Base-by-base conservation (phyloP, 352 stramenopile genomes). In the Phytopythium cucurbitacearum region DNA sequence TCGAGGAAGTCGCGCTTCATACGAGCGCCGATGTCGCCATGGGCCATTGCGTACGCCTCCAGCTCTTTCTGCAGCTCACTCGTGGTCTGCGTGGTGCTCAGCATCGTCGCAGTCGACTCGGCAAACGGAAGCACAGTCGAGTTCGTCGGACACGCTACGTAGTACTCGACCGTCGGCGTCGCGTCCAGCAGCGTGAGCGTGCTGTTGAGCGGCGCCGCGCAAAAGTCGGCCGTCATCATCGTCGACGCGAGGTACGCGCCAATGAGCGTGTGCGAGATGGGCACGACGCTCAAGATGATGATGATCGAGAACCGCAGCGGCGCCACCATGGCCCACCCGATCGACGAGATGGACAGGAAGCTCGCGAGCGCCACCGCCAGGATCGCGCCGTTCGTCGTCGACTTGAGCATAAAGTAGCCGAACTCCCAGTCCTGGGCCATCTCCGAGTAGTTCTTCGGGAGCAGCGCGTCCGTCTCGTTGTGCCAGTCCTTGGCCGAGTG, bases 211-310 rank as follows among this genome's bases (percentile, higher is more conserved):
- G 83, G 83, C 1, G 77, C 78, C 16, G 76, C 78, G 41, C 83
- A 93, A 44, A 91, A 91, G 59, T 93, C 83, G 15, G 83, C 76
- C 37, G 80, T 88, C 71, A 91, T 73, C 57, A 93, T 86, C 36
- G 80, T 88, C 40, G 80, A 85, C 56, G 80, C 83, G 42, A 93
- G 48, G 50, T 91, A 93, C 8, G 85, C 75, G 13, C 83, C 83
- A 48, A 91, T 83, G 5, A 93, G 59, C 28, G 80, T 88, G 68
- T 93, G 80, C 1, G 83, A 91, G 34, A 90, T 80, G 2, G 83
- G 83, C 40, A 93, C 72, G 40, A 91, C 69, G 38, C 77, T 89
- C 43, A 93, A 43, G 33, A 90, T 78, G 7, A 93, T 56, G 4
- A 93, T 64, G 57, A 93, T 85, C n/a, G 83, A 76, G 47, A 93